Evolutionary conservation across 805 yeast species (phyloP).

Genomic region (Kodamaea sagamina): DNA sequence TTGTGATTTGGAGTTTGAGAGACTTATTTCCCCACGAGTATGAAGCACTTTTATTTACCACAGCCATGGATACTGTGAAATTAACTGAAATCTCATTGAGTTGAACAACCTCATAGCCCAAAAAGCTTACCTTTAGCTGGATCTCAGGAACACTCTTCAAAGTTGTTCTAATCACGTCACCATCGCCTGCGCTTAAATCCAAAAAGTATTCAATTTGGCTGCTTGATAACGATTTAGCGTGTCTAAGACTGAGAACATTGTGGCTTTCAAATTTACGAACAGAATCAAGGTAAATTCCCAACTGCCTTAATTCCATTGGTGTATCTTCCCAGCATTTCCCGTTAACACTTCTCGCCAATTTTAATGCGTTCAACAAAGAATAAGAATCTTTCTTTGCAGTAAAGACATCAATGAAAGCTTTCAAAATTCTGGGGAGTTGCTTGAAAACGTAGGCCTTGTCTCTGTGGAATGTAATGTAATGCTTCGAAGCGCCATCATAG

Average conservation of each 20-base stretch:
- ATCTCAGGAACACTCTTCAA: conserved; percentile 1
- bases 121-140: not conserved
- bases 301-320: conserved; percentile 46
- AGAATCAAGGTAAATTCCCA: conserved; percentile 47
- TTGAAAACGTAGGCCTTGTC: conserved; percentile 48
- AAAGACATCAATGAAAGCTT: conserved; percentile 48
- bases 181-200: not conserved
- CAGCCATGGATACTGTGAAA: not conserved
- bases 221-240: not conserved
- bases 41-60: not conserved
- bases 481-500: conserved; percentile 41
- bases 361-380: conserved; percentile 41
- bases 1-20: conserved; percentile 33
- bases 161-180: not conserved
- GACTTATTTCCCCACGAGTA: not conserved
- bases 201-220: conserved; percentile 3
- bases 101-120: not conserved
- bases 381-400: conserved; percentile 42
- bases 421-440: conserved; percentile 43
- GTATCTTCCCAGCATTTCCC: conserved; percentile 56
- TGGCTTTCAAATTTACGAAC: conserved; percentile 25
- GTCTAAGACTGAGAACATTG: not conserved
- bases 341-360: conserved; percentile 39
- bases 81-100: not conserved
- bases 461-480: conserved; percentile 40